These are phyloP conservation scores for Linum usitatissimum DNA, from an alignment of 345 rosid genomes.

Conservation along the genomic window DNA sequence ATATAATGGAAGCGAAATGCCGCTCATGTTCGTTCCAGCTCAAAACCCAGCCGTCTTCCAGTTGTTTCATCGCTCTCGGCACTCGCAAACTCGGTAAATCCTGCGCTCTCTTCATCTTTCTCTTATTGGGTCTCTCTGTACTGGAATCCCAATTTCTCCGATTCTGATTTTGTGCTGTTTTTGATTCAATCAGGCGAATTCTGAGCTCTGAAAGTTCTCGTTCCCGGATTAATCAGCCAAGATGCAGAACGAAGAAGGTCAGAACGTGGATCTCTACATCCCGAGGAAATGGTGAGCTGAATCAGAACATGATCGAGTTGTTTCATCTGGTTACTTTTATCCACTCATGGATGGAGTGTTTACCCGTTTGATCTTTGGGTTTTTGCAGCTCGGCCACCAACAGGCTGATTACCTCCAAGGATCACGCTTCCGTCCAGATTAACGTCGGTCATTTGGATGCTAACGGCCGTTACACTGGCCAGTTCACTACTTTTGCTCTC, in stretches of 20 bases:
- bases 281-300: neutral
- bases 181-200: neutral
- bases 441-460: neutral
- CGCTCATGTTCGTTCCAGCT: no score
- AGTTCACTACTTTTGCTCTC: neutral
- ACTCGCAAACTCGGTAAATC: no score
- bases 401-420: constrained; percentile 1
- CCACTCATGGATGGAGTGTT: no score
- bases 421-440: neutral
- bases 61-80: no score
- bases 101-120: no score
- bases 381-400: neutral
- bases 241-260: neutral
- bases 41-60: no score
- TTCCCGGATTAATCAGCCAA: neutral
- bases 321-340: neutral
- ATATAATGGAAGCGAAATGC: no score
- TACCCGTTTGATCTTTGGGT: neutral
- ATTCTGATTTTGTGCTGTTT: neutral
- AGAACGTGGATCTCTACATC: neutral
- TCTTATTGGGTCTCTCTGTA: no score
- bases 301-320: neutral
- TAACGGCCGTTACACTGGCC: neutral
- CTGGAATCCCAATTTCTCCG: neutral
- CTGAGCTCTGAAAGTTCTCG: neutral